Percentiles rank a stretch among this genome's conserved stretches.
Evolutionary conservation across 2,329 filamentous ascomycete genomes (phyloP).

Genomic region (Ophiostoma sp.): DNA sequence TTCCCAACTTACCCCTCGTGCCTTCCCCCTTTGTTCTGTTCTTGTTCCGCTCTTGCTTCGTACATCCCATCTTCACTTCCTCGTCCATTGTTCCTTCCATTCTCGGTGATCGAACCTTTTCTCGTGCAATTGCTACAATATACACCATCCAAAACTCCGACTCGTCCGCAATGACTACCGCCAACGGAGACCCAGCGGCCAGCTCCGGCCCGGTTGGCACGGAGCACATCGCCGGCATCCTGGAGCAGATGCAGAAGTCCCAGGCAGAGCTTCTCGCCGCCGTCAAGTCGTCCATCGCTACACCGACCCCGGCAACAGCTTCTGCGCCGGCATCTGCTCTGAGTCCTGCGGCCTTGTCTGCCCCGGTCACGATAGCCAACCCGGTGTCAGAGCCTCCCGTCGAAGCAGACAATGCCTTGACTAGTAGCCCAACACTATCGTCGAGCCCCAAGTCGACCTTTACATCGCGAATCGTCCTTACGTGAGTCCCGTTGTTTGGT

Average conservation of each 20-base stretch:
- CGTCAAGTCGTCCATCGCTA: conserved; percentile 36
- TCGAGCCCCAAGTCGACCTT: conserved; percentile 47
- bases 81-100: background rate
- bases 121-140: background rate
- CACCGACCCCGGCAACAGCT: conserved; percentile 2
- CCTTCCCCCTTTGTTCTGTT: conserved; percentile 16
- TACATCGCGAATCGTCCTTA: conserved; percentile 57
- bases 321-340: background rate
- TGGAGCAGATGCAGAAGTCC: conserved; percentile 43
- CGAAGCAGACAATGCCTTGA: conserved; percentile 18
- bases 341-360: conserved; percentile 18
- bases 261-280: conserved; percentile 45
- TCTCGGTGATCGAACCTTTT: background rate
- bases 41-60: background rate
- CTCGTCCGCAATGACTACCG: conserved; percentile 30
- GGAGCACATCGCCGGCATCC: conserved; percentile 38
- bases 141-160: background rate
- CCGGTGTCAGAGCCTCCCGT: conserved; percentile 30
- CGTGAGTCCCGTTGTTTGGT: conserved; percentile 40
- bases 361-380: background rate
- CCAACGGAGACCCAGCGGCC: conserved; percentile 17
- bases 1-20: conserved; percentile 12
- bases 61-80: background rate
- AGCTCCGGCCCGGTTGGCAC: conserved; percentile 31
- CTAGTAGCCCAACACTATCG: conserved; percentile 33